phyloP scores from a whole-genome alignment of 1,139 yeast species.

The Lodderomyces margitis region DNA sequence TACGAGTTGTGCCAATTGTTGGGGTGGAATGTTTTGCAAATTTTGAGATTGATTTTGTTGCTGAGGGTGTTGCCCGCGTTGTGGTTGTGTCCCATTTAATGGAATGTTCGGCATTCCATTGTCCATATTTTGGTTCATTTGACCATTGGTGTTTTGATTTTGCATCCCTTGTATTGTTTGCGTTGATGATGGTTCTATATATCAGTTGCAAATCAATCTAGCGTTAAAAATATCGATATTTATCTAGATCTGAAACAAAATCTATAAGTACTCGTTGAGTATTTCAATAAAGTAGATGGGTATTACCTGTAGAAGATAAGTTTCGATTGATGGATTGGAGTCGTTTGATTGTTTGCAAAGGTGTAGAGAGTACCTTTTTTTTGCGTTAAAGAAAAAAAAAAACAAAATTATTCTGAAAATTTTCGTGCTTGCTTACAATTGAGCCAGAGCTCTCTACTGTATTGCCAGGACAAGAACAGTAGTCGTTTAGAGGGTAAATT shows the following conservation, averaged over 20 bases:
- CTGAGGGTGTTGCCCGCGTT: conserved; percentile 1
- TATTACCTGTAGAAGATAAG: background rate
- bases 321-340: background rate
- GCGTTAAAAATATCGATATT: background rate
- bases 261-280: too few species aligned
- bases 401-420: too few species aligned
- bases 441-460: too few species aligned
- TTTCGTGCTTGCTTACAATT: too few species aligned
- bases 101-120: background rate
- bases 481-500: too few species aligned
- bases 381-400: background rate
- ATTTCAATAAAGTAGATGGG: background rate
- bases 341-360: background rate
- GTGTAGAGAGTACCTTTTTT: background rate
- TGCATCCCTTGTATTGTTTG: conserved; percentile 9
- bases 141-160: conserved; percentile 4
- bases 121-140: background rate
- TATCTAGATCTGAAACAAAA: too few species aligned
- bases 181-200: background rate
- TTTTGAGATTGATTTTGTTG: conserved; percentile 6
- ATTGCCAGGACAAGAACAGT: too few species aligned
- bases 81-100: conserved; percentile 7
- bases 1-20: conserved; percentile 62
- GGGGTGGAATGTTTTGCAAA: conserved; percentile 40
- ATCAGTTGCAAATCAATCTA: background rate